Evolutionary conservation across 768 basidiomycete species (phyloP).

Genomic region (Boletus pseudo-olivaceus): DNA sequence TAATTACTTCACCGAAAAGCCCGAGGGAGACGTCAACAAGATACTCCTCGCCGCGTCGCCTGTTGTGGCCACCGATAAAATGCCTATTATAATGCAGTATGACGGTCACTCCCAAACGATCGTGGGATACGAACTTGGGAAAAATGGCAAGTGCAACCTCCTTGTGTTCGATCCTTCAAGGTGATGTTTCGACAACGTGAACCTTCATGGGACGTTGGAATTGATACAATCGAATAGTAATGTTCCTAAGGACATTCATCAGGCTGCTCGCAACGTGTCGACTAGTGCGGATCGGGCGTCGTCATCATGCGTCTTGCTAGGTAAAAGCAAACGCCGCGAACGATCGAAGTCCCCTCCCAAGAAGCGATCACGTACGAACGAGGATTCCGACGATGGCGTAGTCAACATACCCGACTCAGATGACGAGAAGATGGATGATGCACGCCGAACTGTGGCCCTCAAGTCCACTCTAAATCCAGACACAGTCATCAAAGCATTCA

Average conservation of each 20-base stretch:
- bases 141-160: conserved; percentile 55
- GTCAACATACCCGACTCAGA: conserved; percentile 24
- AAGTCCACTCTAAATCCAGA: conserved; percentile 25
- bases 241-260: conserved; percentile 12
- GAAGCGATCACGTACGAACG: conserved; percentile 28
- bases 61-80: conserved; percentile 55
- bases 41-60: conserved; percentile 48
- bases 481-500: conserved; percentile 45
- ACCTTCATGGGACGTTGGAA: not conserved
- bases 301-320: conserved; percentile 6
- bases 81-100: conserved; percentile 84
- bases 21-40: conserved; percentile 45
- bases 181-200: conserved; percentile 35
- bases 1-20: conserved; percentile 56
- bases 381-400: conserved; percentile 26
- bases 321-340: conserved; percentile 23
- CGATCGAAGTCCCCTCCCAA: conserved; percentile 20
- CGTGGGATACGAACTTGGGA: conserved; percentile 74
- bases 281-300: conserved; percentile 1
- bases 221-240: conserved; percentile 11
- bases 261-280: conserved; percentile 17
- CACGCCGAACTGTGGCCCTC: not conserved
- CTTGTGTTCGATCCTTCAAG: conserved; percentile 75
- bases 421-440: conserved; percentile 4
- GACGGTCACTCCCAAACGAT: conserved; percentile 84